Evolutionary conservation across 2,329 filamentous ascomycete genomes (phyloP), one percentile per base, ranked within the genome.

Genomic region (Colletotrichum sublineola): DNA sequence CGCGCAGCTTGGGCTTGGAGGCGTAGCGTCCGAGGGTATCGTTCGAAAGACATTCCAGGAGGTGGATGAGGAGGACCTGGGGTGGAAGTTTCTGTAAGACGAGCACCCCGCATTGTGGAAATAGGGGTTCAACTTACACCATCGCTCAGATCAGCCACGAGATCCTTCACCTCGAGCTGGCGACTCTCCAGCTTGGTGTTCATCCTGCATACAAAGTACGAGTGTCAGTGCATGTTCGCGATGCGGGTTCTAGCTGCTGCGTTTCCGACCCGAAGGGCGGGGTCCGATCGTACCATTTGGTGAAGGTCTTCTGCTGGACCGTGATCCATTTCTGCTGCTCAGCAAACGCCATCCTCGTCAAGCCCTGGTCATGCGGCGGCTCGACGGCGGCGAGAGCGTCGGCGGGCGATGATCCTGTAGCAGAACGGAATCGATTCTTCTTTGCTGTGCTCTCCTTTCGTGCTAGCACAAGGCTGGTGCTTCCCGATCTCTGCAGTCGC

Each of bases 261-360:
- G 63, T n/a, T 5, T 20, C 33, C 31, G 33, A 24, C 3, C 15
- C 44, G 50, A 50, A 67, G 67, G 52, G 52, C 63, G 48, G 67
- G 63, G 50, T 68, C 48, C 9, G 58, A 52, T 63, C 77, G 56
- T 79, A 84, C 84, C 96, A 99, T 94, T 98, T 99, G 72, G 95
- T 97, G 84, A 99, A 99, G 38, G 96, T 99, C 89, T 98, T 99
- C 83, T 98, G 93, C 86, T 98, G 96, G 84, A 97, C 95, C 80
- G 87, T 91, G 78, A 92, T 88, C 90, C 90, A 92, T 81, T 87
- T 86, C 81, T 91, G 88, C 83, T 92, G 88, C 80, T 90, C 89
- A 75, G 87, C 83, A 81, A 86, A 90, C 70, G 88, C 89, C 90
- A 92, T 92, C 81, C 85, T 91, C 78, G 83, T 83, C 75, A 86